Base-by-base conservation (phyloP, 208 protist species). In the Borovskyia barvae region DNA sequence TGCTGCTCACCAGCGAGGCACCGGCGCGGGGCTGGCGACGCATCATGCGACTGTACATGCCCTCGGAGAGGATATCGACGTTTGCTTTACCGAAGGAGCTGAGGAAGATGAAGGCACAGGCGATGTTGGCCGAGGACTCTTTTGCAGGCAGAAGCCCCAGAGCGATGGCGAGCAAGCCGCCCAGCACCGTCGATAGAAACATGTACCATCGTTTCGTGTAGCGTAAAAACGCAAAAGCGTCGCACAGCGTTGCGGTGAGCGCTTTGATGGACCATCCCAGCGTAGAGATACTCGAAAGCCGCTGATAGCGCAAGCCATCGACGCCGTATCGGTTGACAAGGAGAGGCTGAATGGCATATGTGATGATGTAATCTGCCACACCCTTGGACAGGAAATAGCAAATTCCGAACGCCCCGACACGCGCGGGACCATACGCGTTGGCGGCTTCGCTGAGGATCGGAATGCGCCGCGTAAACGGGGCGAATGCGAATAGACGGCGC, bases 141-240 rank as follows among this genome's bases (percentile, higher is more conserved):
- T 71, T 74, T 11, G 50, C 48, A 8, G 85, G 81, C 28, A 88
- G 65, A 2, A 82, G 45, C 9, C 64, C 80, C 30, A 69, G 75
- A 22, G 60, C 49, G 25, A 88, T 19, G 39, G 69, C 72, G 28
- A 84, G 64, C 15, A 56, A 66, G 9, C 46, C 63, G 25, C 78
- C 79, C 15, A 80, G 8, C 17, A 89, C 37, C 20, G 61, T 69
- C 2, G 78, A 88, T 11, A 52, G 35, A 26, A 73, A 55, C 47
- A 76, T 64, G 73, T 85, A 87, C 79, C 79, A 92, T n/a, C 82
- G 72, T 74, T 87, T 92, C 19, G 75, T 78, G 69, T 89, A 92
- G 9, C 78, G 72, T 19, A 82, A 72, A 37, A 82, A 46, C 3
- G 76, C 63, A 47, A 89, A 77, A 28, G 72, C 54, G 48, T 89